Conservation (phyloP, 75 land plant species). For the Selaginella tamariscina region DNA sequence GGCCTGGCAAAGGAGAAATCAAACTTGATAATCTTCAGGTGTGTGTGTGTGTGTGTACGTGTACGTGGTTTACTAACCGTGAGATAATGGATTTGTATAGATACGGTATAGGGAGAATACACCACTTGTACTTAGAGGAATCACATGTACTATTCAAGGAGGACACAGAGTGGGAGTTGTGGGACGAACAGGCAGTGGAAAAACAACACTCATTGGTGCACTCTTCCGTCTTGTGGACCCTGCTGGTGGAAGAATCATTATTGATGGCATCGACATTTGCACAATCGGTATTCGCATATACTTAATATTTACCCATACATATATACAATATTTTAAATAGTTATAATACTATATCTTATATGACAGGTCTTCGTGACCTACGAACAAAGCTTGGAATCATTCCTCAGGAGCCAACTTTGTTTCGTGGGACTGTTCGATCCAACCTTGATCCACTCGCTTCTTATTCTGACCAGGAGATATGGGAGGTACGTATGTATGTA, state of each 20-base stretch:
- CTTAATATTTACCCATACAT: no score
- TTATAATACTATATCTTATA: no score
- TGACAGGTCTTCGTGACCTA: background rate
- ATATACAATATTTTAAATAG: no score
- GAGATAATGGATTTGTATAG: conserved; percentile 23
- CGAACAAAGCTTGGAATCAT: background rate
- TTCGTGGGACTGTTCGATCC: background rate
- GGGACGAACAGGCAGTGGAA: conserved; percentile 89
- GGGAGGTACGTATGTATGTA: background rate
- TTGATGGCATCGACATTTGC: conserved; percentile 68
- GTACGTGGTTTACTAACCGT: no score
- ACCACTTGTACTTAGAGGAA: conserved; percentile 75
- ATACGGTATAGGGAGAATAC: conserved; percentile 50
- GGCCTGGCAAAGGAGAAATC: conserved; percentile 20
- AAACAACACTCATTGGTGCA: conserved; percentile 67
- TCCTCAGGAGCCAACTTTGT: background rate
- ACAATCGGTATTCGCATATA: conserved; percentile 52
- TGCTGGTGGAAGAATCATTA: conserved; percentile 42
- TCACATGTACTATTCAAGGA: conserved; percentile 58
- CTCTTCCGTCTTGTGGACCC: conserved; percentile 81
- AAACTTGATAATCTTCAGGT: conserved; percentile 19
- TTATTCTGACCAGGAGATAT: conserved; percentile 1
- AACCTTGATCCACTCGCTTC: background rate
- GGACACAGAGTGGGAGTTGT: conserved; percentile 75
- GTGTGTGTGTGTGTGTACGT: no score